Conservation (phyloP, 78 protist genomes). For the Trichosphaerium sp. region DNA sequence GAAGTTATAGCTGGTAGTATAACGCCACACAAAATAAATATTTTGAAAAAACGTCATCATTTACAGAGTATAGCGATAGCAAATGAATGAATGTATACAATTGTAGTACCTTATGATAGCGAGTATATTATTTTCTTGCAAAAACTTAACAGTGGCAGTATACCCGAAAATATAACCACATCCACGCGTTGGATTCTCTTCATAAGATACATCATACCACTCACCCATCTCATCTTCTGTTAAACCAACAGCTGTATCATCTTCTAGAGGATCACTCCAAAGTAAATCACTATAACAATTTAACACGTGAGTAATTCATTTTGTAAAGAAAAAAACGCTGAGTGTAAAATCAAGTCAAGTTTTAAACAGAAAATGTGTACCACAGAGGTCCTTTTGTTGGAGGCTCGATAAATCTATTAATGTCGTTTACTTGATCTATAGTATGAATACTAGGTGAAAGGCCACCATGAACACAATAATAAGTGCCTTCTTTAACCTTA, state of each 20-base stretch:
- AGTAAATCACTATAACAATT: slow-evolving; percentile 45
- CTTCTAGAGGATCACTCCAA: slow-evolving; percentile 78
- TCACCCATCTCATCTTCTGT: not conserved
- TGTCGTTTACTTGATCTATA: slow-evolving; percentile 30
- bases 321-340: not conserved
- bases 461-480: not conserved
- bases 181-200: slow-evolving; percentile 43
- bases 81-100: not conserved
- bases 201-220: not conserved
- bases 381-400: slow-evolving; percentile 64
- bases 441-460: not conserved
- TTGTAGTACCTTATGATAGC: slow-evolving; percentile 34
- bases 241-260: slow-evolving; percentile 10
- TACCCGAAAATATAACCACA: slow-evolving; percentile 42
- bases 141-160: slow-evolving; percentile 38
- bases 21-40: too few species aligned
- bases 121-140: slow-evolving; percentile 37
- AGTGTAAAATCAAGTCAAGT: not conserved
- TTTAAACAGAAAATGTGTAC: not conserved
- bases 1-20: too few species aligned
- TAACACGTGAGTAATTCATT: not conserved
- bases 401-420: slow-evolving; percentile 62
- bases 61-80: not conserved
- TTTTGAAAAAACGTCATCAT: too few species aligned
- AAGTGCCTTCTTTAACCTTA: not conserved